phyloP scores from a whole-genome alignment of 495 filamentous ascomycete species.

The Aspergillus sclerotioniger region DNA sequence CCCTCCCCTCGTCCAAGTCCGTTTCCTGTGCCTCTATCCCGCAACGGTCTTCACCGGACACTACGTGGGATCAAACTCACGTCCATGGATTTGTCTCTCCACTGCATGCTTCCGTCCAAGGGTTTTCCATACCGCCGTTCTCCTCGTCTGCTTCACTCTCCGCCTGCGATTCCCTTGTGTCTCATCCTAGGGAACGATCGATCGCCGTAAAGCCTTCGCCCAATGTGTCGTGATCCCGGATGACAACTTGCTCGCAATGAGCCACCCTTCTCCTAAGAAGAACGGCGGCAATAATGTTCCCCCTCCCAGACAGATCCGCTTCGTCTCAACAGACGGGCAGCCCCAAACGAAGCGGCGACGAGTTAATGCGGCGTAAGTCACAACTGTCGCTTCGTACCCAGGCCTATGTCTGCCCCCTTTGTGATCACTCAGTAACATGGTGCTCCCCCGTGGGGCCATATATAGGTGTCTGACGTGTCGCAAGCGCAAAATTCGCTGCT shows the following conservation, averaged over 20 bases:
- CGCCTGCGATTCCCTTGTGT: constrained; percentile 15
- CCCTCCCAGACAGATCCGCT: constrained; percentile 60
- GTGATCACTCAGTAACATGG: constrained; percentile 7
- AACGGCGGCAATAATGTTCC: constrained; percentile 39
- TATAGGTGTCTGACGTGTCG: constrained; percentile 73
- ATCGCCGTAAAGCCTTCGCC: constrained; percentile 20
- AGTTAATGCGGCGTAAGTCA: constrained; percentile 73
- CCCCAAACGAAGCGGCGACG: constrained; percentile 77
- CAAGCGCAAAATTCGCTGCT: constrained; percentile 80
- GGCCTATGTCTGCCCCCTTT: constrained; percentile 14
- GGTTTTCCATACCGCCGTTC: constrained; percentile 15
- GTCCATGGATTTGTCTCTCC: constrained; percentile 25
- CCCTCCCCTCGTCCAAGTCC: constrained; percentile 6
- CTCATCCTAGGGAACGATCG: constrained; percentile 10
- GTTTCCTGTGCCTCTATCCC: constrained; percentile 2
- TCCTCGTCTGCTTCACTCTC: constrained; percentile 10
- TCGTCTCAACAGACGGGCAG: constrained; percentile 78
- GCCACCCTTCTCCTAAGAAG: constrained; percentile 44
- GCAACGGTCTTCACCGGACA: constrained; percentile 16
- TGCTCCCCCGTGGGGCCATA: not conserved
- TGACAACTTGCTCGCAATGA: constrained; percentile 47
- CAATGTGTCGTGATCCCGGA: constrained; percentile 44
- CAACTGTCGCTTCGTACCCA: constrained; percentile 8
- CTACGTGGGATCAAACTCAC: constrained; percentile 12
- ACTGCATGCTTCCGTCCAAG: constrained; percentile 16